Evolutionary conservation across 1,139 yeast species (phyloP).

Genomic region (Blastobotrys capitulatus): DNA sequence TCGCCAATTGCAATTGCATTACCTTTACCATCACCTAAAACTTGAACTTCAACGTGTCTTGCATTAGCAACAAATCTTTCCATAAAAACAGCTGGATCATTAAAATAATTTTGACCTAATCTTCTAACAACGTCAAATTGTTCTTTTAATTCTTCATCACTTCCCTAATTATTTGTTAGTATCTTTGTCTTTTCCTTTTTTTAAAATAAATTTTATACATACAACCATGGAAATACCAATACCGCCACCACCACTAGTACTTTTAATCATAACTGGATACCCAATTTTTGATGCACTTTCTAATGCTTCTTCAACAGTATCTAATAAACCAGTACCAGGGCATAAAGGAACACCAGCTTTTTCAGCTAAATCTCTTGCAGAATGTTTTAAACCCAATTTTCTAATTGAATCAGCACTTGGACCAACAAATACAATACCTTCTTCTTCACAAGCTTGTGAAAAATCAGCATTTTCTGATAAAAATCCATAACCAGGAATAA

Average conservation of each 20-base stretch:
- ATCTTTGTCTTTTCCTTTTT: not conserved
- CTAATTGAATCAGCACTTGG: slow-evolving; percentile 93
- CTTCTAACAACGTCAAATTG: slow-evolving; percentile 89
- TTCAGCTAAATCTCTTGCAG: slow-evolving; percentile 90
- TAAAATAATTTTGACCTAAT: slow-evolving; percentile 89
- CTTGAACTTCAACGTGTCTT: slow-evolving; percentile 93
- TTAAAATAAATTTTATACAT: not conserved
- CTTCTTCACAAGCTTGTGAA: slow-evolving; percentile 76
- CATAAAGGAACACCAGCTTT: slow-evolving; percentile 89
- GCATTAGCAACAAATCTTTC: slow-evolving; percentile 92
- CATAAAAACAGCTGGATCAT: slow-evolving; percentile 90
- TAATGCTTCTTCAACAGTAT: slow-evolving; percentile 65
- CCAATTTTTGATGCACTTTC: slow-evolving; percentile 70
- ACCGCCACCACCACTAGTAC: slow-evolving; percentile 99
- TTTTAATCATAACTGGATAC: slow-evolving; percentile 93
- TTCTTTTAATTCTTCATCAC: slow-evolving; percentile 68
- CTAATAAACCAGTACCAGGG: slow-evolving; percentile 85
- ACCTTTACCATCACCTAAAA: slow-evolving; percentile 94
- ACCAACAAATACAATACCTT: slow-evolving; percentile 88
- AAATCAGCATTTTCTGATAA: slow-evolving; percentile 94
- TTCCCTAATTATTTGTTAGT: slow-evolving; percentile 37
- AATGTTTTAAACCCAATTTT: slow-evolving; percentile 85
- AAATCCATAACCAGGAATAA: slow-evolving; percentile 96
- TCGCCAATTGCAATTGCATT: slow-evolving; percentile 91
- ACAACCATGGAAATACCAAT: slow-evolving; percentile 86